Evolutionary conservation across 108 stramenopile genomes (phyloP).

Genomic region (Cyclostephanos tholiformis): DNA sequence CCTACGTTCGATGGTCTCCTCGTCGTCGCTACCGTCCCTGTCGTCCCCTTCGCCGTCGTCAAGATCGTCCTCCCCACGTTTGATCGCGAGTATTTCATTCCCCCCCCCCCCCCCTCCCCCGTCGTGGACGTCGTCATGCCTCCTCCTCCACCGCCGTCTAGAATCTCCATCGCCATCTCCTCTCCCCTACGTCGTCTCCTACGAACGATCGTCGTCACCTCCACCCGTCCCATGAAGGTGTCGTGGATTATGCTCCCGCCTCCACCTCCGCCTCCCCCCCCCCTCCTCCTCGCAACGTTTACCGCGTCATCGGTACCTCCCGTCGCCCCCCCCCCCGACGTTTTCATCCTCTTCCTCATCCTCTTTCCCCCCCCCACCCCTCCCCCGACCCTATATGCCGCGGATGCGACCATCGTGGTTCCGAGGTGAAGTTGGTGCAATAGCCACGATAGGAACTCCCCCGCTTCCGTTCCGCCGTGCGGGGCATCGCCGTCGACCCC

Average conservation of each 20-base stretch:
- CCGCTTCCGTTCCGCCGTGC: conserved; percentile 88
- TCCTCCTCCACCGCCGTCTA: conserved; percentile 18
- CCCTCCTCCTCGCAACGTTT: conserved; percentile 16
- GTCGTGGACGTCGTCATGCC: conserved; percentile 11
- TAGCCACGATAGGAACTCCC: conserved; percentile 96
- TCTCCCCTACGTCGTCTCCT: conserved; percentile 51
- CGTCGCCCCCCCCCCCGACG: conserved; percentile 23
- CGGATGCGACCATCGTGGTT: conserved; percentile 74
- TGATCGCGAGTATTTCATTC: too few relatives aligned
- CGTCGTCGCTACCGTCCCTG: conserved; percentile 62
- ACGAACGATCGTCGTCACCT: conserved; percentile 69
- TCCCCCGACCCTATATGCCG: conserved; percentile 42
- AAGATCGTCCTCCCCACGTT: not conserved
- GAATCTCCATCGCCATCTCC: conserved; percentile 34
- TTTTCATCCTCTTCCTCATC: conserved; percentile 29
- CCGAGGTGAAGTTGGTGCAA: conserved; percentile 92
- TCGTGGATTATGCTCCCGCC: conserved; percentile 81
- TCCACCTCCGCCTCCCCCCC: not conserved
- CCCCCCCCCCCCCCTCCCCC: not conserved
- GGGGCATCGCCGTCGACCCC: too few relatives aligned
- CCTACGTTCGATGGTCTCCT: conserved; percentile 42
- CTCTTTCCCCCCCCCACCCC: conserved; percentile 51
- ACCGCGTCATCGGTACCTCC: conserved; percentile 18
- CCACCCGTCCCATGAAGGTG: conserved; percentile 89
- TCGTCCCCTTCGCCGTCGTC: conserved; percentile 55